Evolutionary conservation across 768 basidiomycete genomes (phyloP), one percentile per base, ranked within the genome.

Genomic region (Psilocybe subaeruginosa): DNA sequence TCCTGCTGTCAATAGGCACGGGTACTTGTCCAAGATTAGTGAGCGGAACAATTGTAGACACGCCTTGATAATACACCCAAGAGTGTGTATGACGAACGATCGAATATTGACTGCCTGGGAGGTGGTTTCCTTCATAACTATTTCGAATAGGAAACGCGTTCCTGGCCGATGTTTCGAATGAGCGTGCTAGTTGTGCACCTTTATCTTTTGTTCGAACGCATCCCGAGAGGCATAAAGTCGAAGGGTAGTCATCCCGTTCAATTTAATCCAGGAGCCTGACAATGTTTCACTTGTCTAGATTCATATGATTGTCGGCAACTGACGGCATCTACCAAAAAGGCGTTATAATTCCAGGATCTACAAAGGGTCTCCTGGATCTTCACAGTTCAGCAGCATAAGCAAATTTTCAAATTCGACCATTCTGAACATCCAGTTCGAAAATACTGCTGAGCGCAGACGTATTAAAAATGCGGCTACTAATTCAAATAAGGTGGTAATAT

Each of bases 161-260:
- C 51, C 51, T 33, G 51, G 51, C 51, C 2, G 51, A 53, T 33
- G 16, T 16, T 53, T 53, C 51, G 30, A 53, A 35, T 16, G 33
- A 16, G n/a, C 29, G 51, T 14, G 19, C 16, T 11, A 53, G 31
- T 17, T 53, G 30, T 31, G n/a, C 9, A 6, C 51, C 33, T 35
- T 53, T 53, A 35, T 31, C n/a, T 53, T 53, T 14, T 53, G 31
- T 35, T 53, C 51, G 51, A 53, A 53, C 4, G 6, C n/a, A 53
- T 53, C 51, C 35, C 17, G 3, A 8, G 33, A 17, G 17, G 16
- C 51, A 53, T 53, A 23, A 12, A 43, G 41, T 43, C 11, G 14
- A 14, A n/a, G 14, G 41, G 14, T 43, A 14, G 14, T 23, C 23
- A 23, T 23, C 23, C 23, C 23, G 23, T 23, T 23, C 23, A 23